Percentiles rank a stretch among this genome's conserved stretches.
These are phyloP conservation scores for Dothistroma septosporum DNA, from an alignment of 2,329 filamentous ascomycete genomes.

Conservation along the genomic window DNA sequence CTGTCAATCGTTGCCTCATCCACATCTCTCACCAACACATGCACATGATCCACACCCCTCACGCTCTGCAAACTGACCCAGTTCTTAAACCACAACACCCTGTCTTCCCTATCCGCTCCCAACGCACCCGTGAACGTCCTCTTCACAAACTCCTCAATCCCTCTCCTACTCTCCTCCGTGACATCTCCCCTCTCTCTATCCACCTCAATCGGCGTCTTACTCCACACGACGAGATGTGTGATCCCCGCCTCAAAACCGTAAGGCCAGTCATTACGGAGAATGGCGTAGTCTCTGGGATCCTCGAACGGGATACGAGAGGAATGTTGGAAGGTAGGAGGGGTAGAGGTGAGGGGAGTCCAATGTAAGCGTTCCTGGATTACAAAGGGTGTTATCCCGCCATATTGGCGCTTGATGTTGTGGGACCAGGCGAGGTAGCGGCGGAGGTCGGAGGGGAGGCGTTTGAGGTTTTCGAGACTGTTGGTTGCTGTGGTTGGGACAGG, in stretches of 20 bases:
- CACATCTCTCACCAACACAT: constrained; percentile 51
- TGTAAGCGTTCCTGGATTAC: constrained; percentile 53
- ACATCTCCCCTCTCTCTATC: constrained; percentile 47
- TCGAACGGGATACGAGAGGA: constrained; percentile 51
- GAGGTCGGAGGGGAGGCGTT: constrained; percentile 57
- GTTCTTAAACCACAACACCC: constrained; percentile 63
- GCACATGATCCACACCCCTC: constrained; percentile 54
- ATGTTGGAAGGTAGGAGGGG: constrained; percentile 39
- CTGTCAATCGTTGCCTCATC: constrained; percentile 33
- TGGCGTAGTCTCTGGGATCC: constrained; percentile 51
- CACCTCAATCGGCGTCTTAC: constrained; percentile 48
- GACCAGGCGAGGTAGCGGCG: constrained; percentile 59
- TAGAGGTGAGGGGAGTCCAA: constrained; percentile 42
- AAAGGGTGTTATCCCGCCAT: constrained; percentile 55
- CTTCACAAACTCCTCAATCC: constrained; percentile 50
- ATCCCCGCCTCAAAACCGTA: constrained; percentile 56
- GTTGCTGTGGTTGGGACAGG: constrained; percentile 29
- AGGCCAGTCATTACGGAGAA: constrained; percentile 61
- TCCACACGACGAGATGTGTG: constrained; percentile 56
- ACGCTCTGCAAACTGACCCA: constrained; percentile 59
- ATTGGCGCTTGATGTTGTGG: constrained; percentile 49
- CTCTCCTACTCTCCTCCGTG: constrained; percentile 45
- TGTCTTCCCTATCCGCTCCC: constrained; percentile 33
- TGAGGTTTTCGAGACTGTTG: constrained; percentile 54
- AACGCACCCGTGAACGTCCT: constrained; percentile 47